Evolutionary conservation across 805 yeast species (phyloP).

Genomic region (Candida nanaspora): DNA sequence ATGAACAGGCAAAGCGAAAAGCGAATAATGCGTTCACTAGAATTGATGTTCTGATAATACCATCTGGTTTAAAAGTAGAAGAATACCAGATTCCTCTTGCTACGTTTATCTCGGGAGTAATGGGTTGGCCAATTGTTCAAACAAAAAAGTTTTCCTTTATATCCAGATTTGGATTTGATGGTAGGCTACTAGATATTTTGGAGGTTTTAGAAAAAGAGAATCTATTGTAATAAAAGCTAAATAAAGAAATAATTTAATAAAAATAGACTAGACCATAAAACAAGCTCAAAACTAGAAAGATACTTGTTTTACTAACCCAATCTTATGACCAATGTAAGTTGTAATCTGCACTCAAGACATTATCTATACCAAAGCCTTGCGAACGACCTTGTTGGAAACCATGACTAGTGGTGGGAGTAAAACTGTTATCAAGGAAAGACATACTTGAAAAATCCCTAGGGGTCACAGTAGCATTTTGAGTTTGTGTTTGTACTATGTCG

Average conservation of each 20-base stretch:
- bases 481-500: background rate
- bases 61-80: background rate
- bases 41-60: conserved; percentile 3
- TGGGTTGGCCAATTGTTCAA: conserved; percentile 6
- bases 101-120: conserved; percentile 3
- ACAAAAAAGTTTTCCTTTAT: background rate
- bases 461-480: too few species aligned
- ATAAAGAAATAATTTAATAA: too few species aligned
- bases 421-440: too few species aligned
- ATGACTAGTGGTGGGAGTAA: too few species aligned
- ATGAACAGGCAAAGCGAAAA: conserved; percentile 1
- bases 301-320: too few species aligned
- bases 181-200: conserved; percentile 8
- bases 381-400: background rate
- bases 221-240: too few species aligned
- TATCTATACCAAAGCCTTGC: background rate
- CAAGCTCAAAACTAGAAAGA: too few species aligned
- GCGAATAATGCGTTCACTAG: background rate
- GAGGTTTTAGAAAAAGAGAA: background rate
- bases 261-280: too few species aligned
- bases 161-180: conserved; percentile 6
- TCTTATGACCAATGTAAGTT: background rate
- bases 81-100: background rate
- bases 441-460: too few species aligned
- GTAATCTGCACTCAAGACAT: background rate